Evolutionary conservation across 176 grass and related monocot genomes (phyloP).

Genomic region (Oryza officinalis): DNA sequence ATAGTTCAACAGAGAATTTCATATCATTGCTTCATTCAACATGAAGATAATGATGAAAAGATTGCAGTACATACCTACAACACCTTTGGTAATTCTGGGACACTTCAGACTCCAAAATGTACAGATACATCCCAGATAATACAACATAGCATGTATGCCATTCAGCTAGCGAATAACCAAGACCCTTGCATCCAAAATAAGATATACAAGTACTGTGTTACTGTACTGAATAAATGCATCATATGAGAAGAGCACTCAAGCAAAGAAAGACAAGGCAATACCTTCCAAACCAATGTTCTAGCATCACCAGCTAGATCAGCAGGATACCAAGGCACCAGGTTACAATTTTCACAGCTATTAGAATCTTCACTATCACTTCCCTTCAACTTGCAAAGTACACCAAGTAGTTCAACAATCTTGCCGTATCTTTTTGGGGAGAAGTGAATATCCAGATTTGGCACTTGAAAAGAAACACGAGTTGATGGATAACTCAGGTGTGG

Average conservation of each 20-base stretch:
- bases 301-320: slow-evolving; percentile 83
- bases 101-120: slow-evolving; percentile 85
- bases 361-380: slow-evolving; percentile 54
- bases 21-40: slow-evolving; percentile 10
- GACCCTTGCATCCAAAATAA: slow-evolving; percentile 56
- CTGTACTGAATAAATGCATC: neutral
- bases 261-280: slow-evolving; percentile 44
- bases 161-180: slow-evolving; percentile 90
- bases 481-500: slow-evolving; percentile 89
- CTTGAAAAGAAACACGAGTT: slow-evolving; percentile 94
- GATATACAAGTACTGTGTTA: slow-evolving; percentile 22
- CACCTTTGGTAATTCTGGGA: slow-evolving; percentile 80
- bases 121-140: slow-evolving; percentile 93
- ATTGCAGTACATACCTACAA: slow-evolving; percentile 61
- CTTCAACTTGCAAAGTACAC: slow-evolving; percentile 62
- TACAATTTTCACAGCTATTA: slow-evolving; percentile 44
- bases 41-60: slow-evolving; percentile 12
- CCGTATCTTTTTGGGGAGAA: slow-evolving; percentile 89
- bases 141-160: slow-evolving; percentile 89
- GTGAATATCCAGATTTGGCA: slow-evolving; percentile 87
- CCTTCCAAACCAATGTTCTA: slow-evolving; percentile 97
- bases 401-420: slow-evolving; percentile 75
- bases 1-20: neutral
- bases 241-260: slow-evolving; percentile 5
- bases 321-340: slow-evolving; percentile 73